Base-by-base conservation (phyloP, 805 yeast genomes). In the Nakazawaea peltata region DNA sequence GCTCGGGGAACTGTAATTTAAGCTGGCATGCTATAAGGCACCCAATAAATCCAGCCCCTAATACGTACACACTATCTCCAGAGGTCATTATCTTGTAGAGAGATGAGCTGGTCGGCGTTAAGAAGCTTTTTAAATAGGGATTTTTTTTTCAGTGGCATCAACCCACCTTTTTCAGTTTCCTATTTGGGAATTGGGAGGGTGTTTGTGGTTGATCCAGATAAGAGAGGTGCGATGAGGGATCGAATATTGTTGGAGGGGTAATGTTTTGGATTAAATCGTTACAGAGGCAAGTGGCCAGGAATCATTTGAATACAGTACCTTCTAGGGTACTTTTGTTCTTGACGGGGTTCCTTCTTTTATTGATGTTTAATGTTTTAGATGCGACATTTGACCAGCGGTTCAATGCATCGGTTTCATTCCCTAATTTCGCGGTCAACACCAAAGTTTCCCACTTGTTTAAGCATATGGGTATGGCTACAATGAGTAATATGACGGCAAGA, bases 41-140 rank as follows among this genome's bases (percentile, higher is more conserved):
- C 25, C 78, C 79, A 46, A 72, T 69, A 39, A 67, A 59, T 3
- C 79, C 79, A 2, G 73, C 72, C 5, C 79, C 79, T 2, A 72
- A 52, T 11, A 72, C 44, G 41, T 61, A 33, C 4, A 33, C 26
- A 5, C 30, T 11, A 17, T 32, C 35, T 26, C 19, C 17, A n/a
- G n/a, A n/a, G n/a, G n/a, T n/a, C n/a, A n/a, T n/a, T n/a, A n/a
- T n/a, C n/a, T n/a, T n/a, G n/a, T n/a, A n/a, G n/a, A n/a, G n/a
- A n/a, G n/a, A n/a, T n/a, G n/a, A n/a, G n/a, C n/a, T n/a, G n/a
- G n/a, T n/a, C n/a, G n/a, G n/a, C n/a, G n/a, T n/a, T n/a, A n/a
- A n/a, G n/a, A n/a, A n/a, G n/a, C n/a, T n/a, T n/a, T n/a, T n/a
- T n/a, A n/a, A n/a, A n/a, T n/a, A n/a, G n/a, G n/a, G n/a, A n/a